Percentiles rank a stretch among this genome's conserved stretches.
phyloP scores from a whole-genome alignment of 2,329 filamentous ascomycete genomes.

The Cercospora sp. region DNA sequence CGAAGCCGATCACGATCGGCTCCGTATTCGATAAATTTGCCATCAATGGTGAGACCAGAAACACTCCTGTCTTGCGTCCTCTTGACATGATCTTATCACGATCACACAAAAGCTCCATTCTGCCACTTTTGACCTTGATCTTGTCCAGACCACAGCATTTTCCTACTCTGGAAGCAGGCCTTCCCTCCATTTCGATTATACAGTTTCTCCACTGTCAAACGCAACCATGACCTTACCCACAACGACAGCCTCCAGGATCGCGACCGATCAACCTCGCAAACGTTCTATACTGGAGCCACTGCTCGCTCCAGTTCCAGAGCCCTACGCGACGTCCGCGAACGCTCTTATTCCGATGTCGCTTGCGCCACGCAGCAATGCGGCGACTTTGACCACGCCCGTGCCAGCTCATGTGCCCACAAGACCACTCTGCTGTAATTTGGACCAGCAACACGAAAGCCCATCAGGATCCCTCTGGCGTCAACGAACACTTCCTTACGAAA shows the following conservation, averaged over 20 bases:
- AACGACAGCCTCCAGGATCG: neutral
- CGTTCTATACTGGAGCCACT: neutral
- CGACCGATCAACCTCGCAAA: neutral
- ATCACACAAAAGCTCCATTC: neutral
- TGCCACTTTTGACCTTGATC: neutral
- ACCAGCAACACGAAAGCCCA: neutral
- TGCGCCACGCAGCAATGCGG: neutral
- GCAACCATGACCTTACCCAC: neutral
- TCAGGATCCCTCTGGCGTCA: neutral
- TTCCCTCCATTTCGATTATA: slow-evolving; percentile 2
- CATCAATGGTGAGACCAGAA: slow-evolving; percentile 1
- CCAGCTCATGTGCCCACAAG: neutral
- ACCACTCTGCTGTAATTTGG: neutral
- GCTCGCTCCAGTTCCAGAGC: neutral
- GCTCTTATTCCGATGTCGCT: slow-evolving; percentile 5
- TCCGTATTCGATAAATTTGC: neutral
- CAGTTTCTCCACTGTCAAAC: neutral
- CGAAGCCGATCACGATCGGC: neutral
- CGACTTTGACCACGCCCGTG: neutral
- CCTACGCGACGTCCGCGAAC: neutral
- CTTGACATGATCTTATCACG: neutral
- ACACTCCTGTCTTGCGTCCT: neutral
- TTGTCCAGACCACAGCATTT: neutral
- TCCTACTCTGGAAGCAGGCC: slow-evolving; percentile 10
- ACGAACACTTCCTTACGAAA: neutral